These are phyloP conservation scores for Pigoraptor vietnamica DNA, from an alignment of 78 protist species.

Conservation along the genomic window DNA sequence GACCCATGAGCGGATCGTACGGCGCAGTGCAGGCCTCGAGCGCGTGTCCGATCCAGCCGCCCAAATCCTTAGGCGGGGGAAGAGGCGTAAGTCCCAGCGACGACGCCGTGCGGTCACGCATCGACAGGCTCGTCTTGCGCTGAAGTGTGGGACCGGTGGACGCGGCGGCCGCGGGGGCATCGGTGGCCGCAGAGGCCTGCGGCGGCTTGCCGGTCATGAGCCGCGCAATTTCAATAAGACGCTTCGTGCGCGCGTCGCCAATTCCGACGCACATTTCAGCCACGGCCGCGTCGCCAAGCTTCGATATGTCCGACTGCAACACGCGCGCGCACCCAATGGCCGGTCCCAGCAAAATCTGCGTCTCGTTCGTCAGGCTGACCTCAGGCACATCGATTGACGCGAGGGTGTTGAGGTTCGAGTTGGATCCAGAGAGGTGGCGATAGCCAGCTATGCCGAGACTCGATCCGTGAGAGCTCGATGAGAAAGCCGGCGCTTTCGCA, in stretches of 20 bases:
- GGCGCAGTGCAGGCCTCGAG: neutral
- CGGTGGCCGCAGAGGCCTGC: neutral
- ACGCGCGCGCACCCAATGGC: neutral
- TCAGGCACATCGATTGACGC: neutral
- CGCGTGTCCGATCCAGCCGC: neutral
- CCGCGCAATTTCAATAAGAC: neutral
- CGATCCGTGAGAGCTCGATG: neutral
- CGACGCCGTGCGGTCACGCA: neutral
- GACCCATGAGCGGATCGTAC: neutral
- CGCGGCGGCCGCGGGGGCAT: too few relatives aligned
- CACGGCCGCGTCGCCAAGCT: neutral
- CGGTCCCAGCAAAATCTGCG: neutral
- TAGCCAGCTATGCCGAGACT: neutral
- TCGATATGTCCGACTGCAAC: neutral
- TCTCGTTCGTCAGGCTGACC: neutral
- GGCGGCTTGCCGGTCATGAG: neutral
- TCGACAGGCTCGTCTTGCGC: neutral
- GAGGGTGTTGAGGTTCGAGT: neutral
- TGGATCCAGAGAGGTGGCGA: neutral
- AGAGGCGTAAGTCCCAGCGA: neutral
- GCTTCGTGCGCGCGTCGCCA: neutral
- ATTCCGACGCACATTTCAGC: neutral
- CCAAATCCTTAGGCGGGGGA: neutral
- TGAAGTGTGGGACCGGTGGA: neutral
- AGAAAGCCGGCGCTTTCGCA: neutral